Conservation (phyloP, 345 rosid genomes). For the Salix udensis region DNA sequence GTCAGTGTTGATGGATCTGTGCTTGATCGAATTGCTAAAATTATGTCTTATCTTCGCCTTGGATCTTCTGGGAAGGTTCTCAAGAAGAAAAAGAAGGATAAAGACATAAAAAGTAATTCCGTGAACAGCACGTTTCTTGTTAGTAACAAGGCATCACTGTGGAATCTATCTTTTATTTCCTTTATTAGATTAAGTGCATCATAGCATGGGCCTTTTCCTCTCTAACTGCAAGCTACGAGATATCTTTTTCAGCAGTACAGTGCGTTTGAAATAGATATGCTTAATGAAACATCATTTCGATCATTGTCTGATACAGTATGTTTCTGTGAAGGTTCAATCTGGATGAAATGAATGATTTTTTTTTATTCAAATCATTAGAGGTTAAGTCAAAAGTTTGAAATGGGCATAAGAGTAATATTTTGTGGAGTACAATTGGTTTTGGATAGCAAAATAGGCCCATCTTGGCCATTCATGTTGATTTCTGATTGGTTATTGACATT, state of each 20-base stretch:
- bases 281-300: not conserved
- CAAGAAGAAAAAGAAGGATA: slow-evolving; percentile 98
- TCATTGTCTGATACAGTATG: not conserved
- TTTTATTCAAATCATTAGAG: no score
- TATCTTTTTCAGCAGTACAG: not conserved
- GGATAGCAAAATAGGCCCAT: not conserved
- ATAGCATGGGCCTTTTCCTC: not conserved
- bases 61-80: slow-evolving; percentile 98
- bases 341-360: no score
- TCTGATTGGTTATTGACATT: not conserved
- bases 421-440: not conserved
- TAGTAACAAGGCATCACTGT: not conserved
- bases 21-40: slow-evolving; percentile 91
- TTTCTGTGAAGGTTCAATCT: not conserved
- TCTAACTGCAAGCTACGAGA: not conserved
- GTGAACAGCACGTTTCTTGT: not conserved
- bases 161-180: not conserved
- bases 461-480: not conserved
- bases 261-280: not conserved
- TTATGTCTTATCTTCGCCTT: slow-evolving; percentile 95
- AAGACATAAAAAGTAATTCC: slow-evolving; percentile 61
- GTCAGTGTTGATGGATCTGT: slow-evolving; percentile 94
- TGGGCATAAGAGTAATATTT: not conserved
- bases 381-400: no score
- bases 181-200: not conserved